A percentile compares a stretch with the other conserved stretches of the same genome.
Evolutionary conservation across 2,329 filamentous ascomycete species (phyloP).

Genomic region (Aureobasidium sp.): DNA sequence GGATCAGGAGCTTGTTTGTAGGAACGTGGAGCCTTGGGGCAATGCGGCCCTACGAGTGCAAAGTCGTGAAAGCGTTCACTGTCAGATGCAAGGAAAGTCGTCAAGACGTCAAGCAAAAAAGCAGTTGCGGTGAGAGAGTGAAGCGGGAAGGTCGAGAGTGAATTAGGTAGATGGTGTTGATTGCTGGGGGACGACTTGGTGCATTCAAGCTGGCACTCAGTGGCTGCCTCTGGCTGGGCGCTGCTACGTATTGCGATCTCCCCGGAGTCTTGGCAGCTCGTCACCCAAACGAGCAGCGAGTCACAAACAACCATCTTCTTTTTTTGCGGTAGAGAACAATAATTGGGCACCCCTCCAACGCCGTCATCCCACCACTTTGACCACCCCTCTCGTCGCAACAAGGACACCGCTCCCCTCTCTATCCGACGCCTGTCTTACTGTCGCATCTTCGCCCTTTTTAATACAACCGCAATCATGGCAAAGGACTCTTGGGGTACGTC

Average conservation of each 20-base stretch:
- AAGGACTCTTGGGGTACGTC: constrained; percentile 17
- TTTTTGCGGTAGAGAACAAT: constrained; percentile 1
- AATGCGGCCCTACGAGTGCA: constrained; percentile 2
- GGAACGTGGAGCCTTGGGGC: constrained; percentile 6
- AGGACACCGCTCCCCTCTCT: neutral
- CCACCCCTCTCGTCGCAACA: constrained; percentile 1
- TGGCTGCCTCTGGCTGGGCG: neutral
- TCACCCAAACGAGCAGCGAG: neutral
- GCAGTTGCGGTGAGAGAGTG: neutral
- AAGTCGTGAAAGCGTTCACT: neutral
- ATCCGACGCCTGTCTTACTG: neutral
- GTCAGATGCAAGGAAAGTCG: constrained; percentile 26
- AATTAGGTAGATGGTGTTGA: neutral
- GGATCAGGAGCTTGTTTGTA: constrained; percentile 14
- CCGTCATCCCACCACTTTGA: constrained; percentile 4
- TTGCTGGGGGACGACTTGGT: neutral
- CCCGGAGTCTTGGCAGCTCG: neutral
- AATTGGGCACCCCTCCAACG: constrained; percentile 6
- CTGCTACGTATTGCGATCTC: constrained; percentile 3
- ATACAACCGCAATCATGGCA: constrained; percentile 17
- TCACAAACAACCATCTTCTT: neutral
- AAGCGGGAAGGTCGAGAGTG: neutral
- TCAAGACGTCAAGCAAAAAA: constrained; percentile 23
- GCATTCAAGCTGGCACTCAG: neutral
- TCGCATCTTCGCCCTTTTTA: neutral